Base-by-base conservation (phyloP, 1,284 basidiomycete genomes). In the Fomes fomentarius region DNA sequence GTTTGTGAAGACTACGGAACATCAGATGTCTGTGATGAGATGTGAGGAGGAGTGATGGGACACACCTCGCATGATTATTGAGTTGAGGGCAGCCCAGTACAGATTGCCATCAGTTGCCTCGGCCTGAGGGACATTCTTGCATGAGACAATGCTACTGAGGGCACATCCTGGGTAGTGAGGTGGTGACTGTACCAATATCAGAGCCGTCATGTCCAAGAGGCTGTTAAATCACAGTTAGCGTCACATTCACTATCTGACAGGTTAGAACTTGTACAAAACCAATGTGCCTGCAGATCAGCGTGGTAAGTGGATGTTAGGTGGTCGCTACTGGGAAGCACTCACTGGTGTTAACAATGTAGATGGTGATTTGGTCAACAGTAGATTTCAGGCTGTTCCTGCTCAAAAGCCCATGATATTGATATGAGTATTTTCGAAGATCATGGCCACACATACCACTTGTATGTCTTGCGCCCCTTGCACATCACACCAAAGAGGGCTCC, bases 21-120 rank as follows among this genome's bases (percentile, higher is more conserved):
- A 12, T 33, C 19, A 34, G 19, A 21, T n/a, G 33, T 9, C 5
- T 8, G 28, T 30, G 5, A 7, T 7, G 28, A 12, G 28, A 3
- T 5, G 28, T 30, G 17, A 7, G 31, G 4, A 24, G 14, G 31
- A 22, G 28, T 30, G 28, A 30, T 6, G 6, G 28, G 12, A 6
- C 43, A n/a, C 10, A 45, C 43, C 33, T 45, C 43, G 33, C 14
- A 31, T 7, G 12, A 17, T 45, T 30, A 45, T 10, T 12, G 25
- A 17, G 43, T 45, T 34, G 11, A 45, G 14, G 17, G 43, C 43
- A 34, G 43, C 43, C 43, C 43, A 45, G 43, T 45, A 45, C 10
- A 45, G 30, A 21, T 34, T 34, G 21, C 26, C 31, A 2, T 17
- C 15, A 2, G 30, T 22, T 5, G 30, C 31, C 12, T 24, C 14